These are phyloP conservation scores for Cafeteria roenbergensis DNA, from an alignment of 108 stramenopile species.

Conservation along the genomic window DNA sequence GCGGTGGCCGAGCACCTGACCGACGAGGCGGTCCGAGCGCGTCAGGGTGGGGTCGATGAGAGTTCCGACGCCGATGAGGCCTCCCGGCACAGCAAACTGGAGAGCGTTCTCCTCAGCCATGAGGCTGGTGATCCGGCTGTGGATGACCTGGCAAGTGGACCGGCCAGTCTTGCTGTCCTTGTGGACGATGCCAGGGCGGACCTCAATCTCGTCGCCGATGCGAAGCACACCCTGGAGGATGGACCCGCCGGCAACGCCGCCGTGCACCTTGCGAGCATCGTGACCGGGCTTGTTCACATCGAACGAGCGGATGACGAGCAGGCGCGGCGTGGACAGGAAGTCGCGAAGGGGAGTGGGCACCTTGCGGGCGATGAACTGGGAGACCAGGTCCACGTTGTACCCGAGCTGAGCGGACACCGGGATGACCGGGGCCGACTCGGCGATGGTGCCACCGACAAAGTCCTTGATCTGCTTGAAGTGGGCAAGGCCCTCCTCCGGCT, in stretches of 20 bases:
- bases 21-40: conserved; percentile 92
- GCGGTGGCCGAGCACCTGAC: conserved; percentile 86
- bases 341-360: conserved; percentile 86
- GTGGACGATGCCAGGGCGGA: conserved; percentile 93
- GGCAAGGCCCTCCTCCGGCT: conserved; percentile 82
- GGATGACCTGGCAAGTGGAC: conserved; percentile 61
- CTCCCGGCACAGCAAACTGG: conserved; percentile 95
- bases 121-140: conserved; percentile 66
- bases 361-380: conserved; percentile 86
- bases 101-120: conserved; percentile 90
- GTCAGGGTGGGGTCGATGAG: conserved; percentile 94
- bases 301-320: conserved; percentile 98
- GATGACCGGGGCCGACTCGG: conserved; percentile 84
- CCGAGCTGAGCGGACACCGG: conserved; percentile 91
- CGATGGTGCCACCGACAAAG: conserved; percentile 69
- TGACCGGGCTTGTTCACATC: conserved; percentile 99
- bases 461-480: conserved; percentile 81
- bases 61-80: conserved; percentile 97
- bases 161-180: conserved; percentile 57
- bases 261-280: conserved; percentile 72
- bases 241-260: conserved; percentile 95
- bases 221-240: conserved; percentile 89
- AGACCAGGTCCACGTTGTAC: conserved; percentile 97
- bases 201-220: conserved; percentile 97
- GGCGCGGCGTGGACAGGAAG: conserved; percentile 73